Conservation (phyloP, 345 rosid genomes). For the Camelina hispida region DNA sequence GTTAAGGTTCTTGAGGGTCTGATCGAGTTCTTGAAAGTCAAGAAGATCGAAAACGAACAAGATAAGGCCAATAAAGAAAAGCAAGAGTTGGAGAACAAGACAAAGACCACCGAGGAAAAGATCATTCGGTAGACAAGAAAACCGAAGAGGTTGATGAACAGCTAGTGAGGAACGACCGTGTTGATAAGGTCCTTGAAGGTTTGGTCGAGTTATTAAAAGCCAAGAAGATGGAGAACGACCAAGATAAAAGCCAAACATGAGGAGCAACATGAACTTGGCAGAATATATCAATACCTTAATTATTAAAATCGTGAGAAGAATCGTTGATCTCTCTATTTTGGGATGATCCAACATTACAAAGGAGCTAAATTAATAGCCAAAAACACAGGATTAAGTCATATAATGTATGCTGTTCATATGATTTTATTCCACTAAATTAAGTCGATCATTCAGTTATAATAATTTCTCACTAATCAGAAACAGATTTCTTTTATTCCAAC, state of each 20-base stretch:
- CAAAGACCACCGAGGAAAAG: not conserved
- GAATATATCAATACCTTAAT: not conserved
- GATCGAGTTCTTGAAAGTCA: conserved; percentile 44
- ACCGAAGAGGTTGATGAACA: conserved; percentile 52
- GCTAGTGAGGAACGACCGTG: conserved; percentile 46
- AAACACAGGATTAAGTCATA: not conserved
- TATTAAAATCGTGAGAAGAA: not conserved
- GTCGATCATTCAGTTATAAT: not conserved
- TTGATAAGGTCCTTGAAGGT: conserved; percentile 44
- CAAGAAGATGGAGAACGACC: conserved; percentile 36
- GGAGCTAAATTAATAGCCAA: not conserved
- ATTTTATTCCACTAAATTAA: not conserved
- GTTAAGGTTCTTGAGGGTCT: conserved; percentile 41
- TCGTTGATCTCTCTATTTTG: conserved; percentile 12
- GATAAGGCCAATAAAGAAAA: conserved; percentile 24
- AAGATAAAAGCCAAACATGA: conserved; percentile 31
- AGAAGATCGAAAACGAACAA: conserved; percentile 39
- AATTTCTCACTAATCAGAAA: not conserved
- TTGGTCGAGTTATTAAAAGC: conserved; percentile 46
- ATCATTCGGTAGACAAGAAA: conserved; percentile 11
- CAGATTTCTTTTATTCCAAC: not conserved
- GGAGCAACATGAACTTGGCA: not conserved
- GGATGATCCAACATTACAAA: conserved; percentile 18
- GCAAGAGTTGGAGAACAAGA: conserved; percentile 11
- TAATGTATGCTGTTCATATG: not conserved